A percentile compares a stretch with the other conserved stretches of the same genome.
Conservation (phyloP, 2,329 filamentous ascomycete genomes). For the Colletotrichum kahawae region DNA sequence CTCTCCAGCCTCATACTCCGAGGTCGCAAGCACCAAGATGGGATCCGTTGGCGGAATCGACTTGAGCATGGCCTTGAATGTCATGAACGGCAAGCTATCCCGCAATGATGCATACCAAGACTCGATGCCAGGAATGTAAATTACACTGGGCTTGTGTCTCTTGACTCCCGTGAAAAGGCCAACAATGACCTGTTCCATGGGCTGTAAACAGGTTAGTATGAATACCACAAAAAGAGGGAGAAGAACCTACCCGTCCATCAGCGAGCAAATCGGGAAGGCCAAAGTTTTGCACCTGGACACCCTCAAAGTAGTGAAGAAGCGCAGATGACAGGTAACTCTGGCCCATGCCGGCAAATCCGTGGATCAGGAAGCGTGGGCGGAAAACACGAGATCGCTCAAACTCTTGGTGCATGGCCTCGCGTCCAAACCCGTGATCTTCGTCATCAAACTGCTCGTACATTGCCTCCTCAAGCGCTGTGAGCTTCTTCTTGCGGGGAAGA, state of each 20-base stretch:
- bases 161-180: conserved; percentile 91
- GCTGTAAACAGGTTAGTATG: conserved; percentile 39
- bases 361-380: conserved; percentile 83
- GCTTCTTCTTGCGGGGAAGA: conserved; percentile 83
- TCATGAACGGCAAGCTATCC: conserved; percentile 74
- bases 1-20: conserved; percentile 64
- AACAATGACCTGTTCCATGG: conserved; percentile 87
- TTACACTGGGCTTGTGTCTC: conserved; percentile 92
- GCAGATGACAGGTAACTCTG: conserved; percentile 88
- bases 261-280: conserved; percentile 87
- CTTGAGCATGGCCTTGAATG: conserved; percentile 81
- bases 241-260: conserved; percentile 71
- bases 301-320: conserved; percentile 88
- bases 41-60: conserved; percentile 90
- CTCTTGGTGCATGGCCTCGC: conserved; percentile 75
- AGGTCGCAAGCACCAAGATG: conserved; percentile 84
- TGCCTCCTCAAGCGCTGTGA: conserved; percentile 91
- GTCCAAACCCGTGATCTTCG: conserved; percentile 80
- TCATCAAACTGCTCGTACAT: conserved; percentile 88
- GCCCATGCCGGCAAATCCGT: conserved; percentile 87
- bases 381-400: conserved; percentile 91
- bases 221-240: neutral
- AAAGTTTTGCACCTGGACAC: conserved; percentile 92
- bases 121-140: conserved; percentile 91
- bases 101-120: conserved; percentile 75